Base-by-base conservation (phyloP, 164 flowering plant species). In the Tinospora cordifolia region DNA sequence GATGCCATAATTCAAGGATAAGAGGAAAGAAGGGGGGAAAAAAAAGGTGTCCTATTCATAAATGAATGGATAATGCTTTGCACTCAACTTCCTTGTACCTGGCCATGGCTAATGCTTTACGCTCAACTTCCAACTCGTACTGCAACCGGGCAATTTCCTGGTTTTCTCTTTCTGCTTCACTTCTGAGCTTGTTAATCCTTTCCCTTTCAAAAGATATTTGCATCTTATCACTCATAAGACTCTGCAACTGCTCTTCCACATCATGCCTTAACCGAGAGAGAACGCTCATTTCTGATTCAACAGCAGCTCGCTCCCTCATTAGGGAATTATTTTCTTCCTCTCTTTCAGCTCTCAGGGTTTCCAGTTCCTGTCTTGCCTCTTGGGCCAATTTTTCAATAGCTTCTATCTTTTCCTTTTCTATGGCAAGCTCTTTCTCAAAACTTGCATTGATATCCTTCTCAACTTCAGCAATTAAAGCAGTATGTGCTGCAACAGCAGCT, bases 61-160 rank as follows among this genome's bases (percentile, higher is more conserved):
- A 38, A 22, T 51, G 19, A 40, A 59, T 13, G 39, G n/a, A n/a
- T n/a, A n/a, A n/a, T n/a, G n/a, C n/a, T n/a, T n/a, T n/a, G n/a
- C n/a, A n/a, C n/a, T n/a, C 21, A 40, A 46, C 63, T 36, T 41
- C 24, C 36, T 22, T 19, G 74, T 81, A 92, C 98, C 99, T 87
- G 82, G 99, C 99, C 93, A 95, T 83, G 41, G 93, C 78, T 77
- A 95, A 79, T 57, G 99, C 98, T 77, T 92, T 95, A 69, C 94
- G 79, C 77, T 95, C 99, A 65, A 95, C 94, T 75, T 89, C 97
- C 75, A 95, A 86, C 78, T 95, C 99, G 82, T 89, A 81, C 47
- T 95, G 98, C 71, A 95, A 74, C 71, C 84, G 87, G 7, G 78
- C 68, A 72, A 95, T 86, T 72, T 80, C 88, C 72, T 82, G 87